phyloP scores from a whole-genome alignment of 2,329 filamentous ascomycete species.

The Pseudogymnoascus sp. region DNA sequence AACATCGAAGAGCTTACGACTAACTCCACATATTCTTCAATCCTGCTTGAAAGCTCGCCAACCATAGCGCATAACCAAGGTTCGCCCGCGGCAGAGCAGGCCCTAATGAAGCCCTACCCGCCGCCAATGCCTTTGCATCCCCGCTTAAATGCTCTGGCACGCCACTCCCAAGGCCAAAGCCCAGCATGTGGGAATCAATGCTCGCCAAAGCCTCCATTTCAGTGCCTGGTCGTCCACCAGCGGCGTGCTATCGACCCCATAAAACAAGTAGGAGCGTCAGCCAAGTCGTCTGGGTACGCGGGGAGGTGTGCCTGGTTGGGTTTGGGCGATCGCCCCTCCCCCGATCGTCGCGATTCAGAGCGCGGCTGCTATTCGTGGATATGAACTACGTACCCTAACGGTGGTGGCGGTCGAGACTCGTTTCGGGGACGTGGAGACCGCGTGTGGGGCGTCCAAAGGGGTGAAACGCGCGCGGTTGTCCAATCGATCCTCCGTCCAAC shows the following conservation, averaged over 20 bases:
- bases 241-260: not conserved
- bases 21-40: constrained; percentile 1
- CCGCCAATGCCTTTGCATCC: not conserved
- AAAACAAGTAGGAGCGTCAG: not conserved
- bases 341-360: not conserved
- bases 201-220: not conserved
- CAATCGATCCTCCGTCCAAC: not conserved
- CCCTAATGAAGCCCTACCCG: constrained; percentile 5
- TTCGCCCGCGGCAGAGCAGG: not conserved
- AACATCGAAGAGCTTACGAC: not conserved
- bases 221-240: not conserved
- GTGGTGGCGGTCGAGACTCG: constrained; percentile 5
- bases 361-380: not conserved
- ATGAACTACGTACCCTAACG: not conserved
- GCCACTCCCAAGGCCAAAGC: not conserved
- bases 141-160: not conserved
- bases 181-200: not conserved
- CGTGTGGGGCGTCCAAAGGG: not conserved
- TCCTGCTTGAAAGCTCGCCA: not conserved
- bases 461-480: constrained; percentile 5
- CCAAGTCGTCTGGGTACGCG: not conserved
- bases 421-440: not conserved
- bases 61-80: constrained; percentile 1
- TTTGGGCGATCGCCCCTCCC: not conserved
- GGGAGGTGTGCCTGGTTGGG: not conserved